Evolutionary conservation across 2,329 filamentous ascomycete species (phyloP).

Genomic region (Colletotrichum sp.): DNA sequence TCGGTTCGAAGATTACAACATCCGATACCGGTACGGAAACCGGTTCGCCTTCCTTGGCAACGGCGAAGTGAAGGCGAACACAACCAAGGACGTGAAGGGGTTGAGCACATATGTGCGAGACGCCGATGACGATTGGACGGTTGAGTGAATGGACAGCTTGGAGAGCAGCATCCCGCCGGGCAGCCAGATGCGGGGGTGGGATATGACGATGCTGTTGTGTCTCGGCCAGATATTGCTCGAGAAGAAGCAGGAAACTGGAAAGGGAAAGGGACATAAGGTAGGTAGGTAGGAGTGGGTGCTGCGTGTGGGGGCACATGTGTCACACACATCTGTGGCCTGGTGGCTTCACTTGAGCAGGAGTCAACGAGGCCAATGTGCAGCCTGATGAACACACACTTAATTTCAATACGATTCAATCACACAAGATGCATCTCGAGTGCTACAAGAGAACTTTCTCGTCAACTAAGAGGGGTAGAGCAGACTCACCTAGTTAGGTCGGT

Average conservation of each 20-base stretch:
- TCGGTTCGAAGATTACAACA: constrained; percentile 35
- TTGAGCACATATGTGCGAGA: constrained; percentile 49
- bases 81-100: constrained; percentile 40
- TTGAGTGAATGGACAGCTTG: constrained; percentile 37
- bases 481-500: neutral
- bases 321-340: neutral
- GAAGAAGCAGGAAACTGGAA: neutral
- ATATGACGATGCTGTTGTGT: neutral
- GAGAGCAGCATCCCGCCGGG: neutral
- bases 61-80: constrained; percentile 49
- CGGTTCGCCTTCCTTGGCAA: constrained; percentile 42
- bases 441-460: too few species aligned
- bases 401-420: neutral
- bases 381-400: neutral
- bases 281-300: neutral
- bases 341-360: neutral
- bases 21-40: constrained; percentile 38
- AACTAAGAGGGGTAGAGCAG: neutral
- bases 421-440: neutral
- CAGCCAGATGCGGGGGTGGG: neutral
- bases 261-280: neutral
- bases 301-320: neutral
- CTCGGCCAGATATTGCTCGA: neutral
- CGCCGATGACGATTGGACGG: constrained; percentile 47
- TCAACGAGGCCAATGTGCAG: neutral